phyloP scores from a whole-genome alignment of 345 rosid genomes.

The Boechera stricta region DNA sequence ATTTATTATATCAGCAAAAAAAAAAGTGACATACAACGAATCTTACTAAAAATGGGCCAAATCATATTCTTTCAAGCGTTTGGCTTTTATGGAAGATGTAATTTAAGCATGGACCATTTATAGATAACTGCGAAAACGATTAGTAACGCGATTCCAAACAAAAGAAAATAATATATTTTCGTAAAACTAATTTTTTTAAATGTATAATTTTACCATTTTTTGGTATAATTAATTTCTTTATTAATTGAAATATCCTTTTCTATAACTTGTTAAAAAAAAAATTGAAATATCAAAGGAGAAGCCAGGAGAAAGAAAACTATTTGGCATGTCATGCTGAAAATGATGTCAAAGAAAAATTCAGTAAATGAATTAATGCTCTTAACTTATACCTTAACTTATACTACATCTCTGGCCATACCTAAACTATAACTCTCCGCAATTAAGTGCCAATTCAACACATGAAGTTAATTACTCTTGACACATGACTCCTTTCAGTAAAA shows the following conservation, averaged over 20 bases:
- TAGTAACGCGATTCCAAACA: background rate
- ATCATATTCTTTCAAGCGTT: slow-evolving; percentile 1
- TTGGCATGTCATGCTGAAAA: background rate
- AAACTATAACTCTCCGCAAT: no score
- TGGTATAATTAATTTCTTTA: no score
- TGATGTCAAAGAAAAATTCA: background rate
- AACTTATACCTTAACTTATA: no score
- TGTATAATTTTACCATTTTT: background rate
- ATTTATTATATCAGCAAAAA: slow-evolving; percentile 1
- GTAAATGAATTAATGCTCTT: background rate
- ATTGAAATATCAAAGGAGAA: background rate
- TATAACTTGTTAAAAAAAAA: no score
- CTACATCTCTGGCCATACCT: no score
- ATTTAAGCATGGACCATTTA: slow-evolving; percentile 7
- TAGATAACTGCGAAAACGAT: background rate
- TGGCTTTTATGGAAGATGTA: background rate
- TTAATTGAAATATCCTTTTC: background rate
- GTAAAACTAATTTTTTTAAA: background rate
- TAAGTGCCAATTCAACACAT: no score
- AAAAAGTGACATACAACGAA: background rate
- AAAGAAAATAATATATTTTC: background rate
- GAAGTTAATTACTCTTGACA: no score
- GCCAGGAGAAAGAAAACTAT: background rate
- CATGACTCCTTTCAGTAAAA: no score
- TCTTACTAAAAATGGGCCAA: background rate